Conservation (phyloP, 306 rosid species). For the Hippophae tibetana region DNA sequence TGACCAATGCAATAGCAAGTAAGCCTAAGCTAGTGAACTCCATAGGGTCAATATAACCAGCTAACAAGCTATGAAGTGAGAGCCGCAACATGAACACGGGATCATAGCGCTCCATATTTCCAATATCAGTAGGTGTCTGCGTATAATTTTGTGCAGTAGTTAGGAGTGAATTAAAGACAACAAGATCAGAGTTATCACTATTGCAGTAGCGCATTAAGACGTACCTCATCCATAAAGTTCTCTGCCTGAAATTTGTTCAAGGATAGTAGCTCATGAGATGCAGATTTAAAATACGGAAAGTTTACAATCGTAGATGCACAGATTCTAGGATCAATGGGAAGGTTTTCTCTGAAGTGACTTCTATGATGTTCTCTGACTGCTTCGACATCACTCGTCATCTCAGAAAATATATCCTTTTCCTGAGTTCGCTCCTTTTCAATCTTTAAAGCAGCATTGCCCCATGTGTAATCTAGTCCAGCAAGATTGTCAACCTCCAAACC, state of each 20-base stretch:
- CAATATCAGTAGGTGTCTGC: constrained; percentile 35
- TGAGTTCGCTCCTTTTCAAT: constrained; percentile 28
- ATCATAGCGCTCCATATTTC: constrained; percentile 48
- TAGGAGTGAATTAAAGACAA: constrained; percentile 16
- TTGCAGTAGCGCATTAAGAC: constrained; percentile 3
- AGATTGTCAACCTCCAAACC: constrained; percentile 25
- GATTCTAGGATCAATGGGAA: constrained; percentile 59
- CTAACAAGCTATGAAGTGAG: constrained; percentile 53
- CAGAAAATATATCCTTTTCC: constrained; percentile 25
- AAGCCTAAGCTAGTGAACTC: constrained; percentile 80
- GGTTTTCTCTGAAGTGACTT: constrained; percentile 56
- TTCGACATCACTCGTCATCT: constrained; percentile 39
- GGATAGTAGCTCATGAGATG: constrained; percentile 32
- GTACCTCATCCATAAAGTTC: constrained; percentile 25
- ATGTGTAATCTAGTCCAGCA: constrained; percentile 31
- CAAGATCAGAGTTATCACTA: neutral
- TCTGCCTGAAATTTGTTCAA: constrained; percentile 23
- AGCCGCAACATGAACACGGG: constrained; percentile 77
- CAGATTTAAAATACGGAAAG: constrained; percentile 57
- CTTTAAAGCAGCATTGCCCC: constrained; percentile 47
- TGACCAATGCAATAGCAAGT: constrained; percentile 73
- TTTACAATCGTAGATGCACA: constrained; percentile 65
- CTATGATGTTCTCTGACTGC: constrained; percentile 43
- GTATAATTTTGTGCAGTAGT: constrained; percentile 13
- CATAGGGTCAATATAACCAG: constrained; percentile 60